Conservation (phyloP, 176 grass and related monocot genomes). For the Lolium rigidum region DNA sequence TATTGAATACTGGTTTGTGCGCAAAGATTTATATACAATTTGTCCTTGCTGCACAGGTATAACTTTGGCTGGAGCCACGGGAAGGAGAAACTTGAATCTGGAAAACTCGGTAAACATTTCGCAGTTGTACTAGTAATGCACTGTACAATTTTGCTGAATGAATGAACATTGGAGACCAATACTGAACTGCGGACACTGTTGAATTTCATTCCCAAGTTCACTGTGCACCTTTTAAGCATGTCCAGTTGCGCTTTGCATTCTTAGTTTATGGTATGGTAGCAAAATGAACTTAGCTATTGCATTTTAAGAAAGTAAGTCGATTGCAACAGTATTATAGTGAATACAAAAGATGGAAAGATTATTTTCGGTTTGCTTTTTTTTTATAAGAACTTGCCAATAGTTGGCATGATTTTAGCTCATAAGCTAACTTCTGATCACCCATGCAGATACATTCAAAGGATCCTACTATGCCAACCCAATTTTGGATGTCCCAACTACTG, state of each 20-base stretch:
- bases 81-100: constrained; percentile 87
- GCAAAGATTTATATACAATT: background rate
- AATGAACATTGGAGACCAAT: background rate
- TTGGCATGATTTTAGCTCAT: background rate
- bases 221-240: background rate
- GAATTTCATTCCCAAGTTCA: background rate
- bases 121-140: background rate
- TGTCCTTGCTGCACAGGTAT: constrained; percentile 49
- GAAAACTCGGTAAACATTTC: constrained; percentile 71
- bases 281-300: background rate
- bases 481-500: constrained; percentile 75
- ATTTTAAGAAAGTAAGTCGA: background rate
- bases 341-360: too few relatives aligned
- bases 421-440: constrained; percentile 20
- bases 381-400: background rate
- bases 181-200: background rate
- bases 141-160: background rate
- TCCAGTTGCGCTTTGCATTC: background rate
- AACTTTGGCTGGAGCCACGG: constrained; percentile 99
- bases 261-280: background rate
- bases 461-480: constrained; percentile 97
- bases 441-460: constrained; percentile 90
- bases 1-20: background rate
- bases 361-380: background rate
- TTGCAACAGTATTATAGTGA: background rate